Evolutionary conservation across 106 monocot genomes (phyloP), one percentile per base, ranked within the genome.

Genomic region (Alisma plantagoaquatica): DNA sequence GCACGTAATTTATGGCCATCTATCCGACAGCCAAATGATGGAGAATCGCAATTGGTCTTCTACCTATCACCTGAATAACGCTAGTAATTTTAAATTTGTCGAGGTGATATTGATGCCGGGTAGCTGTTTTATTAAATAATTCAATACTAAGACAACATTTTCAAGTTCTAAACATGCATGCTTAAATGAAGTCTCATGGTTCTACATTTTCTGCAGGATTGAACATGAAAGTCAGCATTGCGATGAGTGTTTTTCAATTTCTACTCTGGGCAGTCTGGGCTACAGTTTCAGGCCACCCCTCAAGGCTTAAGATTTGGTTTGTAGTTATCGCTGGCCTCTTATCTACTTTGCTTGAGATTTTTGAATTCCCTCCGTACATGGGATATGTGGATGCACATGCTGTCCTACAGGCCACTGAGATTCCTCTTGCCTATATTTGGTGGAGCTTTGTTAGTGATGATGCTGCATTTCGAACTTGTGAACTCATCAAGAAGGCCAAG

Each of bases 361-460:
- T 3, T 18, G 53, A 53, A 8, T 29, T 53, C n/a, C 53, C 53
- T 12, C 53, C 53, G 27, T 30, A 30, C 53, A 30, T n/a, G n/a
- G 53, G 53, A 1, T 53, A 29, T 15, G 29, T 56, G 2, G 56
- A 56, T 32, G 19, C 32, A 29, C 56, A 24, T 32, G 19, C 56
- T 2, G 11, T 56, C 15, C 38, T 23, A 19, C 56, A 56, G 2
- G 30, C 33, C n/a, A 38, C 21, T 4, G 32, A 18, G 19, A 27
- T 56, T 22, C 56, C 56, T 32, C 23, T 56, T 23, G 38, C 56
- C 23, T n/a, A 8, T 12, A 19, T 38, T 0, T 35, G 30, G 56
- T 56, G 56, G 56, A 56, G 56, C 32, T 56, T 56, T 21, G 35
- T 32, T 4, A 38, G 22, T 12, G 56, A 56, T 15, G 56, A 56